Conservation (phyloP, 352 stramenopile genomes). For the Phytophthora boehmeriae region DNA sequence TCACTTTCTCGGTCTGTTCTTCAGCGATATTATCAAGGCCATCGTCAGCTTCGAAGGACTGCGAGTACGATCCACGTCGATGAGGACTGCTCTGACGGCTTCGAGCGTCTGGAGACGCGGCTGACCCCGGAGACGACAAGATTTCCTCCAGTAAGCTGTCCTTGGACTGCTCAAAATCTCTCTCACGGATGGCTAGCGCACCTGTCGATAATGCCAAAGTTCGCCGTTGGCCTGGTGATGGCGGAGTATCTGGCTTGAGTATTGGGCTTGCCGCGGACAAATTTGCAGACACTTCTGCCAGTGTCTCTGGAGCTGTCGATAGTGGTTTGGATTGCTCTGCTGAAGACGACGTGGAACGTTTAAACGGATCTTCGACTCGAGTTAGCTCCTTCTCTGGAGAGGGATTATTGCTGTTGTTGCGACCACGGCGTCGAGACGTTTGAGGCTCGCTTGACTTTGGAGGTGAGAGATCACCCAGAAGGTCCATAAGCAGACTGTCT, state of each 20-base stretch:
- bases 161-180: conserved; percentile 74
- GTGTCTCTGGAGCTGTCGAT: conserved; percentile 10
- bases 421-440: conserved; percentile 6
- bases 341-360: conserved; percentile 13
- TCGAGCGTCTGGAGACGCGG: conserved; percentile 14
- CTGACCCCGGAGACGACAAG: conserved; percentile 28
- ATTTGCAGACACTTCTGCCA: conserved; percentile 4
- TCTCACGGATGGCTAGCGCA: conserved; percentile 48
- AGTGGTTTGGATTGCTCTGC: conserved; percentile 10
- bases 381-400: conserved; percentile 31
- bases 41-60: conserved; percentile 54
- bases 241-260: conserved; percentile 6
- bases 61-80: conserved; percentile 54
- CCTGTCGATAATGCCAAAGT: conserved; percentile 50
- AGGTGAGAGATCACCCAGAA: conserved; percentile 48
- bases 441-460: conserved; percentile 26
- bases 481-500: conserved; percentile 61
- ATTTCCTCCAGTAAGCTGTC: conserved; percentile 72
- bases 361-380: conserved; percentile 15
- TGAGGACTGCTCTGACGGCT: conserved; percentile 18
- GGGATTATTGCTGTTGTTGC: conserved; percentile 12
- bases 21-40: conserved; percentile 3
- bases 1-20: neutral
- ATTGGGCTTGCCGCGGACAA: neutral
- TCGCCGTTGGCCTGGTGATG: conserved; percentile 39